A percentile compares a stretch with the other conserved stretches of the same genome.
Conservation (phyloP, 2,329 filamentous ascomycete species). For the Purpureocillium takamizusanense region DNA sequence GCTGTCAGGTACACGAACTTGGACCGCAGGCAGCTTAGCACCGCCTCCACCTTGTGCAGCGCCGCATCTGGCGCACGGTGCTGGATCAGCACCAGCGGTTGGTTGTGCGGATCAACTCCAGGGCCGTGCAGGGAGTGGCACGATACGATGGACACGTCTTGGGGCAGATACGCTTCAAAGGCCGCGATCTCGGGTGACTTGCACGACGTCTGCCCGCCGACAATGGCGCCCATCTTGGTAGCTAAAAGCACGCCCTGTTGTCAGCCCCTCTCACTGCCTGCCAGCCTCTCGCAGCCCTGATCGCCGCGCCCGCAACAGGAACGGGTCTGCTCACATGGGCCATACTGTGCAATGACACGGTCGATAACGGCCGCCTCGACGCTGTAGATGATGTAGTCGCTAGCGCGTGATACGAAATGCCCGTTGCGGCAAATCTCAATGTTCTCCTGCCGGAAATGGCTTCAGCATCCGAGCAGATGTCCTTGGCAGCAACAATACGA, state of each 20-base stretch:
- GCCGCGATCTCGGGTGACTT: conserved; percentile 93
- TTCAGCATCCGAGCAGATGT: conserved; percentile 34
- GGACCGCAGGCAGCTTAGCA: conserved; percentile 75
- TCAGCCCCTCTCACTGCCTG: too few relatives aligned
- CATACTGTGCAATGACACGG: conserved; percentile 77
- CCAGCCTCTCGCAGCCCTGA: too few relatives aligned
- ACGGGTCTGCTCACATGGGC: conserved; percentile 60
- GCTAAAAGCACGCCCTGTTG: conserved; percentile 44
- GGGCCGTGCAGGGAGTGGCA: conserved; percentile 96
- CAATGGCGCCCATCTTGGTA: conserved; percentile 89
- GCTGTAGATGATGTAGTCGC: conserved; percentile 98
- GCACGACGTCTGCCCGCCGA: conserved; percentile 95
- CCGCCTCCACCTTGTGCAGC: conserved; percentile 68
- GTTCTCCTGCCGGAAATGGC: conserved; percentile 50
- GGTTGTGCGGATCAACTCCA: conserved; percentile 75
- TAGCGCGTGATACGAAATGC: conserved; percentile 87
- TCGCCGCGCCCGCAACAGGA: not conserved
- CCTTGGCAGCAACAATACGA: conserved; percentile 10
- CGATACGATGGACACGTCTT: conserved; percentile 86
- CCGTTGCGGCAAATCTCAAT: conserved; percentile 89
- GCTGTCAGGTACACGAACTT: conserved; percentile 84
- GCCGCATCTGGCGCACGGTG: conserved; percentile 76
- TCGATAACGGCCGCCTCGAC: conserved; percentile 91
- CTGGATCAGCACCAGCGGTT: conserved; percentile 88
- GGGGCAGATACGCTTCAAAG: conserved; percentile 80